Evolutionary conservation across 192 early-diverging fungal species (phyloP).

Genomic region (Geranomyces variabilis): DNA sequence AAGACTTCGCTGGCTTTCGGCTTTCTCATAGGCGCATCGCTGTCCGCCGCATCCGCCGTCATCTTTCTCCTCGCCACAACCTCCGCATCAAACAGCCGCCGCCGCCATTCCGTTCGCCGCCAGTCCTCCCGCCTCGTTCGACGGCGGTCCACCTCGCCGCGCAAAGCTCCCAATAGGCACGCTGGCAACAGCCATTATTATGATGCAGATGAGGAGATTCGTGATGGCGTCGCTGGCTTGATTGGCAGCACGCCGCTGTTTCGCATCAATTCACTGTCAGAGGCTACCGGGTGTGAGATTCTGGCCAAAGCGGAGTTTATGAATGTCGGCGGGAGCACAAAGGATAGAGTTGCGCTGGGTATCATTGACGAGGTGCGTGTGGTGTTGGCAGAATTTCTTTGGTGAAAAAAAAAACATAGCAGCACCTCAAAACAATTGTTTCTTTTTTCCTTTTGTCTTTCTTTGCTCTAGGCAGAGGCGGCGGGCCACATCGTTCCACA

Average conservation of each 20-base stretch:
- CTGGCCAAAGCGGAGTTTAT: conserved; percentile 76
- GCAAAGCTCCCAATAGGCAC: not conserved
- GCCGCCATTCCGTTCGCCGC: not conserved
- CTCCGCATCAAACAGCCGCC: not conserved
- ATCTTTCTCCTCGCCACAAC: conserved; percentile 13
- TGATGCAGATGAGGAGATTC: not conserved
- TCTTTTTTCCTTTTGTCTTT: too few species aligned
- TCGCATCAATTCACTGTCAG: conserved; percentile 79
- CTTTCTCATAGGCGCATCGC: conserved; percentile 15
- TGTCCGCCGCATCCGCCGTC: conserved; percentile 12
- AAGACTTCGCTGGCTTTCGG: conserved; percentile 3
- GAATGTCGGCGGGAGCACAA: conserved; percentile 90
- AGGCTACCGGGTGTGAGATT: conserved; percentile 90
- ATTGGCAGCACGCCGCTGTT: conserved; percentile 94
- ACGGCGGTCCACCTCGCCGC: not conserved
- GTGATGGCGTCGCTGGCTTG: conserved; percentile 72
- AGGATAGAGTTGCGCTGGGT: conserved; percentile 90
- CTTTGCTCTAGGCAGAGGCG: conserved; percentile 62
- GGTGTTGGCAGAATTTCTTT: too few species aligned
- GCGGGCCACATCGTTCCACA: conserved; percentile 71
- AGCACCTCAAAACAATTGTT: too few species aligned
- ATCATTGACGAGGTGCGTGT: conserved; percentile 64
- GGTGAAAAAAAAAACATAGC: too few species aligned
- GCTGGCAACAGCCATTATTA: too few species aligned
- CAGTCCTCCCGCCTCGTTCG: not conserved